Conservation (phyloP, 169 alveolate species). For the Perkinsus olseni region DNA sequence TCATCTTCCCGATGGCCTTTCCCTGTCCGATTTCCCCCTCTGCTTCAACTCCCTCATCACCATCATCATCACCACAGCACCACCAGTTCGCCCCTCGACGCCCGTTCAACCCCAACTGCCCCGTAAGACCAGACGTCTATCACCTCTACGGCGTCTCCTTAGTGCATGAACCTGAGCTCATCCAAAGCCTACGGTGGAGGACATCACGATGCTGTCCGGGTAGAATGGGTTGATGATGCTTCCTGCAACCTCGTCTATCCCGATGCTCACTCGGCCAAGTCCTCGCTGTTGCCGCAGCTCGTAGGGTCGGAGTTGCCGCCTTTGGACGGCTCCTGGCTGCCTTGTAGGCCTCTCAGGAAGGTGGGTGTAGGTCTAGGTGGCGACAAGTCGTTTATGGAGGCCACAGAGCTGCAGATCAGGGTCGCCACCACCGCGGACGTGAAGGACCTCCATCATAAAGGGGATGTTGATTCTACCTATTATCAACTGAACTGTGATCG, state of each 20-base stretch:
- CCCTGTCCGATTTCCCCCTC: neutral
- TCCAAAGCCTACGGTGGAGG: neutral
- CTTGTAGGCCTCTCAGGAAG: neutral
- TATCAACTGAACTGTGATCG: neutral
- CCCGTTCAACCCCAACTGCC: neutral
- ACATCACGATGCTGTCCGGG: neutral
- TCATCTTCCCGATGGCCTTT: neutral
- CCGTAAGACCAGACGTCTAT: neutral
- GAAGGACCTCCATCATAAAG: neutral
- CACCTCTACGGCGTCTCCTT: neutral
- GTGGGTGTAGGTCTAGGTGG: neutral
- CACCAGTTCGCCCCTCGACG: neutral
- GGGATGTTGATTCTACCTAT: neutral
- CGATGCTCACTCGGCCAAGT: neutral
- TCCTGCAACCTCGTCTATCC: neutral
- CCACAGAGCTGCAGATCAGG: neutral
- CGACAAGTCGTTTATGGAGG: neutral
- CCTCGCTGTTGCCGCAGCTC: neutral
- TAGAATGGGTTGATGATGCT: neutral
- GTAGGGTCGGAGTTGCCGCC: neutral
- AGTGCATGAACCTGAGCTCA: neutral
- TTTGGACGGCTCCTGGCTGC: neutral
- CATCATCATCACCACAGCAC: neutral
- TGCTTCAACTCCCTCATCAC: neutral
- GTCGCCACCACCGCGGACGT: neutral